These are phyloP conservation scores for Inonotus obliquus DNA, from an alignment of 1,284 basidiomycete genomes.

Conservation along the genomic window DNA sequence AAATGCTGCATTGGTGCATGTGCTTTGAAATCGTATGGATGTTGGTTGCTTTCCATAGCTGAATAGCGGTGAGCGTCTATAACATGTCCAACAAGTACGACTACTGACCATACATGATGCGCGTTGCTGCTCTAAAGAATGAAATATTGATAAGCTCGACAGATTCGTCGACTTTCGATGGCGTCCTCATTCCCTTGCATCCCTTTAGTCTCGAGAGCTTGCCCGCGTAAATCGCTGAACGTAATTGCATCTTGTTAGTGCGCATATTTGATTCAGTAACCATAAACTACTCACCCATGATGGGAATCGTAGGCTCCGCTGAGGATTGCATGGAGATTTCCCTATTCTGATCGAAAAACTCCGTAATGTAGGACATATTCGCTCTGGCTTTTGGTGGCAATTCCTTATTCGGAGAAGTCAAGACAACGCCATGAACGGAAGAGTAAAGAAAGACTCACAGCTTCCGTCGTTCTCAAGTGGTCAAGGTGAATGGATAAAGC, in stretches of 20 bases:
- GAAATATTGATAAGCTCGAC: slow-evolving; percentile 10
- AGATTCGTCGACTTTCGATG: slow-evolving; percentile 4
- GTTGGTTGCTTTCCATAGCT: slow-evolving; percentile 15
- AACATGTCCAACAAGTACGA: background rate
- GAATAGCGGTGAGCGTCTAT: background rate
- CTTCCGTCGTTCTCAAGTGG: background rate
- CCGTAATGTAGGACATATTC: background rate
- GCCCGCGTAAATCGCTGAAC: slow-evolving; percentile 7
- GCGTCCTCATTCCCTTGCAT: background rate
- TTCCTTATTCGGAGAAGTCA: background rate
- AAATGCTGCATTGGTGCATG: slow-evolving; percentile 3
- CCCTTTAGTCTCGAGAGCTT: slow-evolving; percentile 3
- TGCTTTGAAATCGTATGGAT: slow-evolving; percentile 4
- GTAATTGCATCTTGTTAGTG: background rate
- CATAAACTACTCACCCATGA: slow-evolving; percentile 4
- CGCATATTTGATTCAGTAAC: background rate
- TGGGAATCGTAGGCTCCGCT: slow-evolving; percentile 8
- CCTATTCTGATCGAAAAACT: slow-evolving; percentile 4
- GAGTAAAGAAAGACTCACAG: background rate
- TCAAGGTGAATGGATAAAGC: slow-evolving; percentile 5
- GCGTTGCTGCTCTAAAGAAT: slow-evolving; percentile 9
- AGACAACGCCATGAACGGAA: background rate
- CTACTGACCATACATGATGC: slow-evolving; percentile 9
- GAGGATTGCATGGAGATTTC: slow-evolving; percentile 6
- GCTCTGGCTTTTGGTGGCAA: slow-evolving; percentile 1